phyloP scores from a whole-genome alignment of 179 eudicot genomes.

The Nepenthes alata region DNA sequence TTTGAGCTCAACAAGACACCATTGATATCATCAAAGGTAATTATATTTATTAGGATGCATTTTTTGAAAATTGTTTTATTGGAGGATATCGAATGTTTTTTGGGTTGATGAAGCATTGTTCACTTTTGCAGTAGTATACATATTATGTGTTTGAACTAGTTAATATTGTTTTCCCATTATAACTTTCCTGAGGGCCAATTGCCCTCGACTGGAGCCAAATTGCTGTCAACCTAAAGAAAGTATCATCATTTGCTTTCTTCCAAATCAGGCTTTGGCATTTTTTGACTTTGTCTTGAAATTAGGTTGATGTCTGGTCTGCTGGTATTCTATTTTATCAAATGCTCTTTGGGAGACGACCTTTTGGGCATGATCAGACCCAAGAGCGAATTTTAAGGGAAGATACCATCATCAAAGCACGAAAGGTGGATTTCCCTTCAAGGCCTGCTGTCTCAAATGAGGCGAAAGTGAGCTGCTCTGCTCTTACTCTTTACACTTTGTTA shows the following conservation, averaged over 20 bases:
- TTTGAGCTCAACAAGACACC: slow-evolving; percentile 96
- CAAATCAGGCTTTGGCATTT: neutral
- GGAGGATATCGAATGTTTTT: neutral
- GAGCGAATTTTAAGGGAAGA: slow-evolving; percentile 95
- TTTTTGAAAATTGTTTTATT: neutral
- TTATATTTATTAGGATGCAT: neutral
- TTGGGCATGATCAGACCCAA: slow-evolving; percentile 95
- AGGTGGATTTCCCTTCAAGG: slow-evolving; percentile 91
- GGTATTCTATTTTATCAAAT: slow-evolving; percentile 93
- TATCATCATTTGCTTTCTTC: neutral
- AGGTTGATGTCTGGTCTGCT: slow-evolving; percentile 88
- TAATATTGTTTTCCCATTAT: neutral
- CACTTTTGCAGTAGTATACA: neutral
- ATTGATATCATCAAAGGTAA: slow-evolving; percentile 88
- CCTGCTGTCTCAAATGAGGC: slow-evolving; percentile 86
- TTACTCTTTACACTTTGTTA: neutral
- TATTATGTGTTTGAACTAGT: neutral
- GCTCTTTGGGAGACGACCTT: slow-evolving; percentile 94
- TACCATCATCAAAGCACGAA: slow-evolving; percentile 89
- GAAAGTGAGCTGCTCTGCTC: slow-evolving; percentile 34
- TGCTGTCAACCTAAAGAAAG: too few species aligned
- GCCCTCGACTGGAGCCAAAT: too few species aligned
- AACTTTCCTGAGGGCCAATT: too few species aligned
- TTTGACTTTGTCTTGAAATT: slow-evolving; percentile 10
- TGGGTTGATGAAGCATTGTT: neutral